Conservation (phyloP, 495 filamentous ascomycete species). For the Penicillium cosmopolitanum region DNA sequence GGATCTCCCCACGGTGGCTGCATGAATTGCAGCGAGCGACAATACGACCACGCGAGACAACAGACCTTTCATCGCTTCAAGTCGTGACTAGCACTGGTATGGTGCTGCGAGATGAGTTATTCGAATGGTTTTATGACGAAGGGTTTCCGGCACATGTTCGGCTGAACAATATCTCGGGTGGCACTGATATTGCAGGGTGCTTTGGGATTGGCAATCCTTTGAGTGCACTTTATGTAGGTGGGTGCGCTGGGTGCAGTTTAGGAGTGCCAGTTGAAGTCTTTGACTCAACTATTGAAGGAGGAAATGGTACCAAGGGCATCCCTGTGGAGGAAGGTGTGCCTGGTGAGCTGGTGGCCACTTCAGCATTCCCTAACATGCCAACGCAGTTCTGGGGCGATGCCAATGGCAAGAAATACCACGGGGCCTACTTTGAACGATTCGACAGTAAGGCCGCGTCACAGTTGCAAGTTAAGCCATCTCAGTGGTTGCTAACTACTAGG, state of each 20-base stretch:
- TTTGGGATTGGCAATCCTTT: conserved; percentile 72
- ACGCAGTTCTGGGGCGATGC: conserved; percentile 70
- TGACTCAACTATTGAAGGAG: conserved; percentile 57
- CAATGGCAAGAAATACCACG: conserved; percentile 60
- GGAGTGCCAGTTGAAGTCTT: conserved; percentile 70
- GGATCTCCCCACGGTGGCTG: conserved; percentile 75
- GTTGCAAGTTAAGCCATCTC: not conserved
- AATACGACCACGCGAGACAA: conserved; percentile 60
- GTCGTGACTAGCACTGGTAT: conserved; percentile 73
- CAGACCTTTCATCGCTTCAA: conserved; percentile 61
- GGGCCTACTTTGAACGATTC: conserved; percentile 74
- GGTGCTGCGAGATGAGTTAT: conserved; percentile 72
- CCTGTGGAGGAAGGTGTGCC: conserved; percentile 62
- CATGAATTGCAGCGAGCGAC: conserved; percentile 65
- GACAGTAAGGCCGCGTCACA: conserved; percentile 36
- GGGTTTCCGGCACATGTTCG: conserved; percentile 68
- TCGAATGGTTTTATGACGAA: conserved; percentile 83
- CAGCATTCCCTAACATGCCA: conserved; percentile 74
- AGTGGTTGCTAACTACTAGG: not conserved
- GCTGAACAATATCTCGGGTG: conserved; percentile 74
- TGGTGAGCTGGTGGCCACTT: conserved; percentile 72
- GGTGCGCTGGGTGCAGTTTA: conserved; percentile 64
- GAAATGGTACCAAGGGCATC: conserved; percentile 55
- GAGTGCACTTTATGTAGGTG: conserved; percentile 71
- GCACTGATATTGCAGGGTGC: conserved; percentile 76